phyloP scores from a whole-genome alignment of 345 rosid species.

The Hypericum androsaemum region DNA sequence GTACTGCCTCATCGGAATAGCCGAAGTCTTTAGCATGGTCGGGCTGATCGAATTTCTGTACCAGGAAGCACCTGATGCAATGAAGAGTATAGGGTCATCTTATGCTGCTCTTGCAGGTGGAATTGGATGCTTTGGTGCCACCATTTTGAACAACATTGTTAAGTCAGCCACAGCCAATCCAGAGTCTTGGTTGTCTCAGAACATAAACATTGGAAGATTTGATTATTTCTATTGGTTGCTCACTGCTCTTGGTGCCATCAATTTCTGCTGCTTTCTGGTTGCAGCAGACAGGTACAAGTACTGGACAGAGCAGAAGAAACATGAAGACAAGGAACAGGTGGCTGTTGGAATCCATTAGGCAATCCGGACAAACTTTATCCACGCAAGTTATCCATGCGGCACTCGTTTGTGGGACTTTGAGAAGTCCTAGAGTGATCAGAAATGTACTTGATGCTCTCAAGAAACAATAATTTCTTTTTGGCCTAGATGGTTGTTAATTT shows the following conservation, averaged over 20 bases:
- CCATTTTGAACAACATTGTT: conserved; percentile 61
- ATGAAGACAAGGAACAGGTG: conserved; percentile 1
- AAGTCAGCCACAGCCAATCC: conserved; percentile 47
- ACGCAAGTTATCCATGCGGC: too few species aligned
- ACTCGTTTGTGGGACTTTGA: too few species aligned
- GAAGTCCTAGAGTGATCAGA: too few species aligned
- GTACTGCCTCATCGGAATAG: conserved; percentile 77
- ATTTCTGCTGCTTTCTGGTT: conserved; percentile 56
- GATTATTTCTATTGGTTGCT: conserved; percentile 80
- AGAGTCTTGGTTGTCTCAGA: conserved; percentile 74
- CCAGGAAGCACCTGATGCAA: conserved; percentile 92
- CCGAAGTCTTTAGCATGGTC: conserved; percentile 79
- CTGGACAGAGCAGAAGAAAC: conserved; percentile 33
- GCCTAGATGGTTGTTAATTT: too few species aligned
- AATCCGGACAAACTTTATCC: too few species aligned
- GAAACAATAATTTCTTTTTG: too few species aligned
- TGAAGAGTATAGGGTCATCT: conserved; percentile 95
- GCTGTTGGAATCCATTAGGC: too few species aligned
- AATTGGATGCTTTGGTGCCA: conserved; percentile 71
- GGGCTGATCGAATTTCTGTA: conserved; percentile 77
- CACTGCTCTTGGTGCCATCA: conserved; percentile 46
- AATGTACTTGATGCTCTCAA: too few species aligned
- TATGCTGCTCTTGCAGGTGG: conserved; percentile 87
- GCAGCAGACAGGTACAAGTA: conserved; percentile 57
- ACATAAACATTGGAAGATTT: conserved; percentile 67